Evolutionary conservation across 352 stramenopile species (phyloP), one percentile per base, ranked within the genome.

Genomic region (Globisporangium acanthophoron): DNA sequence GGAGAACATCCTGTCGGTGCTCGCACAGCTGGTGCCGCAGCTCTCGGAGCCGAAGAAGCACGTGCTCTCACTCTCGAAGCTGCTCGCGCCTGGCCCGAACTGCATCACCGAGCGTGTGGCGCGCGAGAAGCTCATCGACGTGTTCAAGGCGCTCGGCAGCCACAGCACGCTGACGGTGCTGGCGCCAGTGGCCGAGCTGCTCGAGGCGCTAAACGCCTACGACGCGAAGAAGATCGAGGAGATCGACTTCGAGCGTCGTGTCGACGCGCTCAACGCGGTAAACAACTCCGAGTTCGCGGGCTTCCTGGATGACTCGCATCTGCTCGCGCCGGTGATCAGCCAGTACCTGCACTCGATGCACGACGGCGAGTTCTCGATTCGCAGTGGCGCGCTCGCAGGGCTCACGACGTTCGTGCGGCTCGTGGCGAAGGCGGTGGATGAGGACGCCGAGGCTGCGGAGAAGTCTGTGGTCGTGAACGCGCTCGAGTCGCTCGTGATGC

Each of bases 401-500:
- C 59, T 96, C 45, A 82, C 78, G 31, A 74, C 62, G 0, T 80
- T 94, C 39, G 52, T 92, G 12, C 55, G 48, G 27, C 43, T 90
- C 29, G 63, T 79, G 0, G 77, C 80, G 13, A 46, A 65, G 37
- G 62, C 67, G 18, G 61, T 73, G 18, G 54, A 65, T 2, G 58
- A 63, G 9, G 56, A 58, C 33, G 29, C 58, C 5, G 46, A 31
- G 31, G 61, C 64, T 31, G 61, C 24, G 3, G 59, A 54, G 7
- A 80, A 85, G 33, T 78, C 63, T 9, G 71, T 80, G 8, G 58
- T 90, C 20, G 57, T 90, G 5, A 90, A 90, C 56, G 78, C 90
- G 8, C 74, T 96, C 50, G 83, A 96, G 64, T 94, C 86, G 11
- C 70, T 94, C 24, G 75, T 97, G 35, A 96, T 97, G 84, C 90